phyloP scores from a whole-genome alignment of 768 basidiomycete genomes.

The Lentinula sp. region DNA sequence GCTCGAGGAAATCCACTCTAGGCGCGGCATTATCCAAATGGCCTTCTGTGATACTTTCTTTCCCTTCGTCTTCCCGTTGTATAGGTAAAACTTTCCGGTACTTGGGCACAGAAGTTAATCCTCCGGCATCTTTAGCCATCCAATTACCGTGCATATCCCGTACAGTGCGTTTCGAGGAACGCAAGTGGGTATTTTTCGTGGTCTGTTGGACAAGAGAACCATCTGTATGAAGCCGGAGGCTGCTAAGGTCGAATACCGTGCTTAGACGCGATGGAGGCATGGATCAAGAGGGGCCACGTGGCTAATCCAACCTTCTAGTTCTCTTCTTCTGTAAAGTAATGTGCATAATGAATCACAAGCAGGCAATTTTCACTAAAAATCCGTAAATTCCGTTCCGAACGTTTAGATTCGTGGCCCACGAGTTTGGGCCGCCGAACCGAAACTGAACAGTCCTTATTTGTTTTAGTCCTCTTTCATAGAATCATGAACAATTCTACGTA shows the following conservation, averaged over 20 bases:
- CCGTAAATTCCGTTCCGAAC: not conserved
- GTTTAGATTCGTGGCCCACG: not conserved
- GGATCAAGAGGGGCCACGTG: not conserved
- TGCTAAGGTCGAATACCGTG: conserved; percentile 44
- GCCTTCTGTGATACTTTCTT: not conserved
- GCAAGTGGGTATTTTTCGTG: conserved; percentile 6
- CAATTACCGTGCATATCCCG: conserved; percentile 39
- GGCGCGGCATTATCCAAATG: not conserved
- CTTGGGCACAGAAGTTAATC: conserved; percentile 26
- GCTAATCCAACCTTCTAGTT: not conserved
- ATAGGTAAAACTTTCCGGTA: conserved; percentile 13
- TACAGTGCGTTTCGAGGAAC: conserved; percentile 17
- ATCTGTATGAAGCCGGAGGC: conserved; percentile 43
- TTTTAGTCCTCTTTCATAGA: not conserved
- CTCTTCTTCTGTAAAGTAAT: no score
- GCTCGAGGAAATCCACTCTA: not conserved
- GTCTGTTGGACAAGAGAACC: conserved; percentile 39
- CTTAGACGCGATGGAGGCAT: conserved; percentile 15
- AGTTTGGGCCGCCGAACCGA: not conserved
- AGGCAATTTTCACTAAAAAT: not conserved
- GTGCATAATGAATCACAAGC: no score
- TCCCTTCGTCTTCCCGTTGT: not conserved
- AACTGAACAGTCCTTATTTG: not conserved
- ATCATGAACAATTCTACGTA: not conserved
- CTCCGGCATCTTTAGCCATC: conserved; percentile 45